Conservation (phyloP, 2,329 filamentous ascomycete species). For the Pseudogymnoascus sp. region DNA sequence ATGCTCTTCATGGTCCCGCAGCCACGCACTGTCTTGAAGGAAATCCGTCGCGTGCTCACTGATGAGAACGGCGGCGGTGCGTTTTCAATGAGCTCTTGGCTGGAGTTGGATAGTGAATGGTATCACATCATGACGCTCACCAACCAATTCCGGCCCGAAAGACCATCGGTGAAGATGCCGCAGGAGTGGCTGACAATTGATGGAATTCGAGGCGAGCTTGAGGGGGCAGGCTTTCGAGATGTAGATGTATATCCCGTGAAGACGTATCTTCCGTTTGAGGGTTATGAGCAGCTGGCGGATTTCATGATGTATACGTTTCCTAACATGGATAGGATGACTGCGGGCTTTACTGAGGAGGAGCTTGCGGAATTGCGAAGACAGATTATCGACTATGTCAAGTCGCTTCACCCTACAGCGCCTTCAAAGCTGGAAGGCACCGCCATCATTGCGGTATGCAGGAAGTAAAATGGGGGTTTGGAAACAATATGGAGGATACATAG, state of each 20-base stretch:
- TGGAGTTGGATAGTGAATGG: slow-evolving; percentile 2
- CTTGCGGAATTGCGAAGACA: not conserved
- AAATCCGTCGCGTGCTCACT: not conserved
- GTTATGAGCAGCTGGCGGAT: not conserved
- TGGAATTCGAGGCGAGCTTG: slow-evolving; percentile 8
- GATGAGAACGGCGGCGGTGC: not conserved
- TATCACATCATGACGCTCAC: slow-evolving; percentile 2
- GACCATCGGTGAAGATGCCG: not conserved
- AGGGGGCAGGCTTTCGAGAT: slow-evolving; percentile 9
- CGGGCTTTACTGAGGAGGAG: slow-evolving; percentile 1
- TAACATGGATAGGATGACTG: slow-evolving; percentile 4
- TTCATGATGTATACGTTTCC: slow-evolving; percentile 8
- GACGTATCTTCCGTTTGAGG: slow-evolving; percentile 12
- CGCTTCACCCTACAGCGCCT: not conserved
- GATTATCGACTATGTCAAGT: slow-evolving; percentile 9
- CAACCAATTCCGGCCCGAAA: slow-evolving; percentile 3
- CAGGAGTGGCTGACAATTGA: slow-evolving; percentile 7
- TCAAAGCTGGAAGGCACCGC: slow-evolving; percentile 4
- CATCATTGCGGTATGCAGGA: slow-evolving; percentile 11
- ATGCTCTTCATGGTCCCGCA: not conserved
- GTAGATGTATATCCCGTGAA: slow-evolving; percentile 8
- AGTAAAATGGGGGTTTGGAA: not conserved
- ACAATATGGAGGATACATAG: not conserved
- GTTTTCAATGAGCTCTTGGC: slow-evolving; percentile 10
- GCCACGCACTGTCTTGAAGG: not conserved